phyloP scores from a whole-genome alignment of 1,284 basidiomycete genomes.

The Trichosporon faecale region DNA sequence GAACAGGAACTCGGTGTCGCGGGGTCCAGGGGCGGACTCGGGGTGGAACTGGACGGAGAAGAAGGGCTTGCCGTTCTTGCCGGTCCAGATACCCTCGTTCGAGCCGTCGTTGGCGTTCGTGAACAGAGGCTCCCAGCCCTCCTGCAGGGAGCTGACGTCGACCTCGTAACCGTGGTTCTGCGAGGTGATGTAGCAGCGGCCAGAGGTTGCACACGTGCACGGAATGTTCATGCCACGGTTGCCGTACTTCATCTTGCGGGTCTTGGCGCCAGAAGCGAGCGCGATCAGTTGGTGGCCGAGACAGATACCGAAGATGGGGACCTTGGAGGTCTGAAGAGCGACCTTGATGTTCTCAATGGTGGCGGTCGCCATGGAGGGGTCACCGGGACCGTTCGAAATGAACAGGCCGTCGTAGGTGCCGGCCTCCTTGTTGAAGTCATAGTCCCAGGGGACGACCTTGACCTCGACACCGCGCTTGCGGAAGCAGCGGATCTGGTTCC shows the following conservation, averaged over 20 bases:
- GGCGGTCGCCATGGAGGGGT: constrained; percentile 77
- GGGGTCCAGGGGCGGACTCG: constrained; percentile 95
- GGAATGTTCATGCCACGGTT: constrained; percentile 99
- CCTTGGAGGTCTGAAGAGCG: constrained; percentile 69
- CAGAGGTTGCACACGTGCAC: constrained; percentile 88
- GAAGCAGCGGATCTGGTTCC: constrained; percentile 98
- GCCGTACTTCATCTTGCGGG: constrained; percentile 99
- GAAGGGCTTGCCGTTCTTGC: constrained; percentile 72
- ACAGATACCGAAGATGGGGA: constrained; percentile 98
- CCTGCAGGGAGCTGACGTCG: constrained; percentile 71
- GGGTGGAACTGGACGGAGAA: constrained; percentile 99
- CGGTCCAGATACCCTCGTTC: constrained; percentile 96
- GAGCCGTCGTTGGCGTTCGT: constrained; percentile 94
- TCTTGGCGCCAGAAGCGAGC: constrained; percentile 87
- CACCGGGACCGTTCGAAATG: constrained; percentile 96
- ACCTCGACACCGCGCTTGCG: constrained; percentile 87
- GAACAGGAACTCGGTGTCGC: constrained; percentile 98
- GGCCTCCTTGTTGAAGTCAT: constrained; percentile 75
- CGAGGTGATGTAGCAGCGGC: constrained; percentile 97
- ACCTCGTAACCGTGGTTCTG: constrained; percentile 99
- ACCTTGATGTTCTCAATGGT: constrained; percentile 71
- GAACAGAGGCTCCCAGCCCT: constrained; percentile 91
- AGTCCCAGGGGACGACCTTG: constrained; percentile 96
- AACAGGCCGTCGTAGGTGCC: constrained; percentile 93
- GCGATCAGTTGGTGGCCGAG: constrained; percentile 96